Conservation (phyloP, 1,139 yeast genomes). For the Meyerozyma guilliermondii region DNA sequence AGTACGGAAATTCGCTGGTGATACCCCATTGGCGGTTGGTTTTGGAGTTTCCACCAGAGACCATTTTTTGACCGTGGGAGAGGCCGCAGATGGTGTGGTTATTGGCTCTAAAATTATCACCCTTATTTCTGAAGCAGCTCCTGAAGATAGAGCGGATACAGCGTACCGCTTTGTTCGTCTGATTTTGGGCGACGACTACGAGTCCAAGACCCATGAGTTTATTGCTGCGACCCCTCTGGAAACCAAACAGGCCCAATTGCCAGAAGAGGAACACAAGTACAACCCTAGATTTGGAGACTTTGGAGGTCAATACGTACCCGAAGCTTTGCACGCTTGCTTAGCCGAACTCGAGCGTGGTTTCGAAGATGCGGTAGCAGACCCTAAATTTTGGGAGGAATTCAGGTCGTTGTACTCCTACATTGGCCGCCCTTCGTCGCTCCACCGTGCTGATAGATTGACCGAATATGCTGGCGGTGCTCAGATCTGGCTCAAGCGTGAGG, state of each 20-base stretch:
- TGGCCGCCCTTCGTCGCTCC: conserved; percentile 94
- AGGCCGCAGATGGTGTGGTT: conserved; percentile 87
- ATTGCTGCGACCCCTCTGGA: conserved; percentile 19
- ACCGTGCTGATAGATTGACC: conserved; percentile 83
- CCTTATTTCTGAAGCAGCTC: conserved; percentile 57
- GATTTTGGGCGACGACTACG: conserved; percentile 60
- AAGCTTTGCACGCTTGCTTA: conserved; percentile 86
- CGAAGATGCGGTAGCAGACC: conserved; percentile 83
- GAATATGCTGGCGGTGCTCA: conserved; percentile 94
- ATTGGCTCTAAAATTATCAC: conserved; percentile 86
- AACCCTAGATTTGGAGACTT: conserved; percentile 85
- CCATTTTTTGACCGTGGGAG: conserved; percentile 77
- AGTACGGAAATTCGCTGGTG: conserved; percentile 66
- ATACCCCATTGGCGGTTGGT: conserved; percentile 90
- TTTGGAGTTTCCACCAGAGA: conserved; percentile 95
- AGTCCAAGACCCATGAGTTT: conserved; percentile 26
- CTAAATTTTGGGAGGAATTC: conserved; percentile 90
- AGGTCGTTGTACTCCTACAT: conserved; percentile 74
- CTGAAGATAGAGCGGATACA: conserved; percentile 53
- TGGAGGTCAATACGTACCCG: conserved; percentile 99
- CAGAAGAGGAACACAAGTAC: conserved; percentile 53
- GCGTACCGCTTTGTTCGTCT: conserved; percentile 66
- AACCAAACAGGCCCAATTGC: conserved; percentile 25
- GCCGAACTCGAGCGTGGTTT: conserved; percentile 85
- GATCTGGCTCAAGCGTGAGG: conserved; percentile 98